Conservation (phyloP, 805 yeast species). For the Kluyveromyces nonfermentans region DNA sequence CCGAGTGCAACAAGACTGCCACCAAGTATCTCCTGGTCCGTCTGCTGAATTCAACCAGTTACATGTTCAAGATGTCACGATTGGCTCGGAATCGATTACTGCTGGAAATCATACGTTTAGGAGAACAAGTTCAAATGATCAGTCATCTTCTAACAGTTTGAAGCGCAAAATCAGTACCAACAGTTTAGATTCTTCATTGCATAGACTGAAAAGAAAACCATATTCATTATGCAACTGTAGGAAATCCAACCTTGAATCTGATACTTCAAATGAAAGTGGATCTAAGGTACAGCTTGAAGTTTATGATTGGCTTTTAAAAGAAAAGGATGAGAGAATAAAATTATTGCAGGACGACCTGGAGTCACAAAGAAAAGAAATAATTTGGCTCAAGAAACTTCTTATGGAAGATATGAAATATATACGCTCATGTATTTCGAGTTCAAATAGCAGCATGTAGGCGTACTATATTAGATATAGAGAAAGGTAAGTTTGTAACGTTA, state of each 20-base stretch:
- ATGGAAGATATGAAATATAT: constrained; percentile 30
- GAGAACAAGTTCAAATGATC: background rate
- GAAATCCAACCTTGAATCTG: background rate
- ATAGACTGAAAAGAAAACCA: constrained; percentile 24
- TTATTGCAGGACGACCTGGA: constrained; percentile 26
- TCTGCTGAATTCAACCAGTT: background rate
- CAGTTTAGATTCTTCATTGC: constrained; percentile 20
- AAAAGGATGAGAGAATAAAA: constrained; percentile 24
- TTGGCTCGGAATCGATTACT: background rate
- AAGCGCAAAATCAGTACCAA: constrained; percentile 5
- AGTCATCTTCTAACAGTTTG: background rate
- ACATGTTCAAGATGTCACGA: background rate
- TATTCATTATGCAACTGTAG: constrained; percentile 9
- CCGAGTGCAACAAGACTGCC: background rate
- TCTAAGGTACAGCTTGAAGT: background rate
- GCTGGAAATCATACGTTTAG: background rate
- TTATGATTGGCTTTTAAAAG: constrained; percentile 21
- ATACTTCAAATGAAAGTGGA: background rate
- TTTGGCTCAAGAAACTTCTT: constrained; percentile 29
- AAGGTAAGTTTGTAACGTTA: background rate
- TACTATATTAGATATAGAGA: constrained; percentile 16
- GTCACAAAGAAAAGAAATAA: constrained; percentile 26
- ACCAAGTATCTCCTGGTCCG: background rate
- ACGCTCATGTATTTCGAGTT: constrained; percentile 4
- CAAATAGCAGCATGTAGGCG: constrained; percentile 7